Base-by-base conservation (phyloP, 768 basidiomycete species). In the Vararia minispora region DNA sequence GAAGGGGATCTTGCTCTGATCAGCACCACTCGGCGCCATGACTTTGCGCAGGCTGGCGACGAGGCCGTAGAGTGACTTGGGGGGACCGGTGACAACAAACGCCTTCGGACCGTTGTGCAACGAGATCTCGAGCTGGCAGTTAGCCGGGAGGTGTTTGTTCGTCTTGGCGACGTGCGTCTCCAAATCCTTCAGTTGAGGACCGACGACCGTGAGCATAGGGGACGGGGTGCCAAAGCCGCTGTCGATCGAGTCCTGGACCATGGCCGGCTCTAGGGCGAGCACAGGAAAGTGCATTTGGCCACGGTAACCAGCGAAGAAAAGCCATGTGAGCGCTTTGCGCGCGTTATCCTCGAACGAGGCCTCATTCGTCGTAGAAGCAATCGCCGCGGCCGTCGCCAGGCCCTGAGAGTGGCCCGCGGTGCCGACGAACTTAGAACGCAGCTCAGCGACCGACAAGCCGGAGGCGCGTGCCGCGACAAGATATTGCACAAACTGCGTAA, bases 371-470 rank as follows among this genome's bases (percentile, higher is more conserved):
- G 91, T 89, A 4, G 86, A 76, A 6, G 92, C 72, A 52, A 97
- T 76, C 27, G 74, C 79, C 37, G 92, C 74, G n/a, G 95, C 95
- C 10, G 92, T 88, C 33, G 95, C 79, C 50, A 99, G 77, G 48
- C 95, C 95, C 59, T 98, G 94, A 2, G 92, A 97, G 62, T 99
- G 95, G 23, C 95, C 95, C 12, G 95, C 98, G 2, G 91, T 76
- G 24, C 94, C 94, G 8, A 74, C 67, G 39, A 98, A 70, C 32
- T 72, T 72, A 32, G 68, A 61, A 27, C 85, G 76, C 56, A 95
- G 70, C 52, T 92, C 75, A 7, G 79, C 86, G 1, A 90, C 90
- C 6, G 76, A 76, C 29, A 88, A 61, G 40, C 77, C 74, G 16
- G 78, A 66, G 39, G 87, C 78, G 37, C 76, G 79, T 55, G 82